Base-by-base conservation (phyloP, 2,329 filamentous ascomycete species). In the Cyanodermella asteris region DNA sequence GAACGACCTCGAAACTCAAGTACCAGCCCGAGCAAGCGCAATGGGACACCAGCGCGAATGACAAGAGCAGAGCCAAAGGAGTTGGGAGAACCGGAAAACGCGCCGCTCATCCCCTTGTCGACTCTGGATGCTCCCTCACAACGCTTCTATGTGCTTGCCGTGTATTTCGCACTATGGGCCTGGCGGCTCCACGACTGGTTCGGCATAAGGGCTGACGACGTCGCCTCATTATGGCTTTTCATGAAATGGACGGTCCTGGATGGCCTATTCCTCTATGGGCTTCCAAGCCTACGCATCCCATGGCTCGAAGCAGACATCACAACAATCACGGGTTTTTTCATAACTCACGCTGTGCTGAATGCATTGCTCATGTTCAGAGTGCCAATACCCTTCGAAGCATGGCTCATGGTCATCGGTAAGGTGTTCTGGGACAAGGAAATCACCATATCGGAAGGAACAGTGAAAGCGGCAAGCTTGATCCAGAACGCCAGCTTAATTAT, bases 401-500 rank as follows among this genome's bases (percentile, higher is more conserved):
- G 72, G 63, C 49, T 90, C 20, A 54, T 77, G 23, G 70, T 67
- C 22, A 44, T 90, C 24, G 59, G 70, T 34, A 87, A 80, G 50
- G 57, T 90, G 34, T 61, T 93, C 25, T 94, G 87, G 53, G 82
- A 94, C 45, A 73, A 78, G 40, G 87, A 97, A 50, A 53, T 91
- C 31, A 80, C 84, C 25, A 74, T 97, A 36, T 87, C 78, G n/a
- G 90, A 93, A 46, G 71, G 75, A 36, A 78, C 72, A 41, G 84
- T 97, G 44, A 91, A 91, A 43, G 69, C 82, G 10, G 75, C 73
- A 15, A 72, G 65, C 33, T 82, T 97, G 34, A 57, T 91, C 32
- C 78, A 93, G 45, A 93, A 94, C 45, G 66, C 78, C 16, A 91
- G 82, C 13, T 62, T 94, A 41, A 94, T 97, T 34, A 64, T 91